Base-by-base conservation (phyloP, 1,284 basidiomycete species). In the Ganoderma resinaceum region DNA sequence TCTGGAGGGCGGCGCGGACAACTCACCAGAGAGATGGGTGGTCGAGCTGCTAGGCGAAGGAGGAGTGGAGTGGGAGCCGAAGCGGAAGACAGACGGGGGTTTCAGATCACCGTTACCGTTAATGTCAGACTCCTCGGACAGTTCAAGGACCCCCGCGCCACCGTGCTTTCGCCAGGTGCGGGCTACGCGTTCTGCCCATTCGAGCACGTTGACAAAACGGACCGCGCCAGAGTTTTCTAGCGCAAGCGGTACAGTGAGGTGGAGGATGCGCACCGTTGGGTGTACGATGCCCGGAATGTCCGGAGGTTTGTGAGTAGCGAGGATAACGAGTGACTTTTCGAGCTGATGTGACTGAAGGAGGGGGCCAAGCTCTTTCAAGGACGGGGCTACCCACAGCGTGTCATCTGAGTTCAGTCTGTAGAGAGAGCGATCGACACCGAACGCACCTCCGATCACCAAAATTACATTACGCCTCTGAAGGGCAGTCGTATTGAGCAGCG, bases 111-210 rank as follows among this genome's bases (percentile, higher is more conserved):
- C 23, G 37, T 18, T 60, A 31, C 72, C 72, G n/a, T 76, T 67
- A 14, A 72, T 71, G 49, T 75, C 76, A 9, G 74, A 74, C 26
- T 72, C 74, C 65, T 83, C 82, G 12, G 67, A 63, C 26, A 83
- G 72, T 60, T 81, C 79, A 53, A 76, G 70, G 11, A 79, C 72
- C 49, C 80, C 80, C 4, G 73, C 73, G n/a, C 78, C 79, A 26
- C 79, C 79, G 38, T 76, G 67, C 53, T 78, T 78, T 2, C 84
- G 80, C 87, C 86, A 89, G 0, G 80, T 61, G 23, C 80, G 78
- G 0, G 83, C 85, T 14, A 88, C 81, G 35, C 82, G 83, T 67
- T 87, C 84, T 0, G 87, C 88, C 74, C 86, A 85, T 59, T 88
- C 85, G 26, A 88, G 79, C 2, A 86, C 75, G 63, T 79, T 77